These are phyloP conservation scores for Metschnikowia arizonensis DNA, from an alignment of 805 yeast genomes.

Conservation along the genomic window DNA sequence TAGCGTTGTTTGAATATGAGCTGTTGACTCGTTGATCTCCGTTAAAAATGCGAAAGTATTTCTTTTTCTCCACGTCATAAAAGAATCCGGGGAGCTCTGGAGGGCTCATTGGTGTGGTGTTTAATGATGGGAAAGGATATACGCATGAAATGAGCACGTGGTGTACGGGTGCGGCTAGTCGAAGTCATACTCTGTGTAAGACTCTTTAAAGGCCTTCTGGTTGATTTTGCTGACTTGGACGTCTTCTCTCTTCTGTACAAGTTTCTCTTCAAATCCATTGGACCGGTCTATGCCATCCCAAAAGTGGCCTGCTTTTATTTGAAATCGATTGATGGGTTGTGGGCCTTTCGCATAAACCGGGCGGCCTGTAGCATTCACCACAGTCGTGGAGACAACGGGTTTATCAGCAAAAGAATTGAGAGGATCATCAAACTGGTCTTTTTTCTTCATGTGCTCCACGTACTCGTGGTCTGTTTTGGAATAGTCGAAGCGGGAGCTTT, in stretches of 20 bases:
- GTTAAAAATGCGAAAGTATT: constrained; percentile 33
- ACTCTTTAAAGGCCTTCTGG: constrained; percentile 12
- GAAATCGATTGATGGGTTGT: constrained; percentile 67
- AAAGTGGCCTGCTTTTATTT: constrained; percentile 68
- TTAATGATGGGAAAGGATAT: not conserved
- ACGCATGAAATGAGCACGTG: constrained; percentile 4
- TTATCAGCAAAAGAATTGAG: constrained; percentile 41
- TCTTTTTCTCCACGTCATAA: constrained; percentile 25
- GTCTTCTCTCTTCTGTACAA: constrained; percentile 43
- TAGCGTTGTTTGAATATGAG: constrained; percentile 28
- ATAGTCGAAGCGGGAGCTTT: constrained; percentile 30
- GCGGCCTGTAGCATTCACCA: constrained; percentile 38
- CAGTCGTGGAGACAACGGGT: constrained; percentile 9
- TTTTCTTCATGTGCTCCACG: constrained; percentile 28
- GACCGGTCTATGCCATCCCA: constrained; percentile 95
- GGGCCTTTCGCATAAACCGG: constrained; percentile 49
- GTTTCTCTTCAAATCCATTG: constrained; percentile 74
- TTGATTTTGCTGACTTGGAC: constrained; percentile 12
- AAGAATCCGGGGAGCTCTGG: constrained; percentile 32
- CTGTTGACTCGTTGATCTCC: constrained; percentile 22
- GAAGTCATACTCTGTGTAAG: constrained; percentile 19
- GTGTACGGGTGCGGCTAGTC: constrained; percentile 14
- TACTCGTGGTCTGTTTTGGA: constrained; percentile 36
- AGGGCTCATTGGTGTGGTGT: constrained; percentile 6
- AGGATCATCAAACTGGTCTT: constrained; percentile 60